Conservation (phyloP, 306 rosid genomes). For the Acacia crassicarpa region DNA sequence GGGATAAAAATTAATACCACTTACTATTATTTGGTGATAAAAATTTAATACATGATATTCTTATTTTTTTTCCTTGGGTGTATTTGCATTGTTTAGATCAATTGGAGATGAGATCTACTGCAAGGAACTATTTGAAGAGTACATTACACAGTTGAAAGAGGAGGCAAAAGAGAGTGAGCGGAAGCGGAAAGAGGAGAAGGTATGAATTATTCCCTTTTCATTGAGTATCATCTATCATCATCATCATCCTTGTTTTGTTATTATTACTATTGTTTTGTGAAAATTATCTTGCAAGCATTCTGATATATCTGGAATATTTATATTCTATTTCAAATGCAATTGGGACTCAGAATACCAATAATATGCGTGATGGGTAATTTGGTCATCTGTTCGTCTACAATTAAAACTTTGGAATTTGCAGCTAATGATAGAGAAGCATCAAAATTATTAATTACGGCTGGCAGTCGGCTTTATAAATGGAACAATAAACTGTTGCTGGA, state of each 20-base stretch:
- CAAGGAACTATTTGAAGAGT: conserved; percentile 73
- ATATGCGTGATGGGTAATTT: neutral
- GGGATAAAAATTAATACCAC: neutral
- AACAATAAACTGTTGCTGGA: neutral
- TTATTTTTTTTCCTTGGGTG: conserved; percentile 28
- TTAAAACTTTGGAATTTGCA: neutral
- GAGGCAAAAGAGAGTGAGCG: conserved; percentile 76
- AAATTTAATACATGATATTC: neutral
- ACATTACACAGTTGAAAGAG: conserved; percentile 72
- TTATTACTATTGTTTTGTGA: neutral
- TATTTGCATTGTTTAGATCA: conserved; percentile 50
- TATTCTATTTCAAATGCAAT: neutral
- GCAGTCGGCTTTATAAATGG: neutral
- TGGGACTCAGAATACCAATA: neutral
- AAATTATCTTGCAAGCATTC: neutral
- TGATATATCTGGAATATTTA: neutral
- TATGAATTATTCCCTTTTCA: conserved; percentile 38
- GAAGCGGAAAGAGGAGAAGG: conserved; percentile 89
- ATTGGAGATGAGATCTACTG: conserved; percentile 72
- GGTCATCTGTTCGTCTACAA: neutral
- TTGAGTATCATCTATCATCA: neutral
- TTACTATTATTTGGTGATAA: neutral
- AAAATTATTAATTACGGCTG: neutral
- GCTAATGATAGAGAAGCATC: neutral
- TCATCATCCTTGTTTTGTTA: neutral